Base-by-base conservation (phyloP, 2,329 filamentous ascomycete species). In the Beauveria varroae region DNA sequence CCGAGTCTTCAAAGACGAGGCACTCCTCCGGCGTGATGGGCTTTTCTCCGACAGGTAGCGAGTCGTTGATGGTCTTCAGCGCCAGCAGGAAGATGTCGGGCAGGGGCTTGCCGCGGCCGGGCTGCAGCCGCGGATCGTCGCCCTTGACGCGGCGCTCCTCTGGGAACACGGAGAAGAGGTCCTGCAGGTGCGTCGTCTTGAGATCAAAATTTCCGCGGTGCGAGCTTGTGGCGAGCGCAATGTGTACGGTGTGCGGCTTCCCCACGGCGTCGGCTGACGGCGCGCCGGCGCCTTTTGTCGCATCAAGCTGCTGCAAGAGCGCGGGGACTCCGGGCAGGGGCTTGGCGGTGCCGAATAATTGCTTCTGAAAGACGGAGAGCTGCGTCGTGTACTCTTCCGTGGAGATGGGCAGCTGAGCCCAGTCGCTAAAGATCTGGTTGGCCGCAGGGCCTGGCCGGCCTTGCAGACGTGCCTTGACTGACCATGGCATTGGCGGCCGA, bases 21-120 rank as follows among this genome's bases (percentile, higher is more conserved):
- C 95, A 98, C 74, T 98, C 93, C 66, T 90, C 89, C 0, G 92
- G 91, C 59, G 72, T 79, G 64, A 99, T 87, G 63, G 83, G 77
- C 65, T 81, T 77, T 57, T 88, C 86, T 44, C 84, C 85, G 3
- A 80, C 75, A 0, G 79, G 77, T 7, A 96, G 78, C 18, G 85
- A 85, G 49, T 84, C 83, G 74, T 99, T 99, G 72, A 99, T 88
- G 3, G 87, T 90, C 74, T 89, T 80, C 60, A 99, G 78, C 0
- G 95, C 93, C 1, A 98, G 79, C 9, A 96, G 77, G 74, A 96
- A 98, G 67, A 99, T 99, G 75, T 99, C 93, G 0, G 93, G 95
- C 37, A 93, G 82, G 0, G 95, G 95, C 76, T 99, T 99, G 14
- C 95, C 95, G n/a, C 91, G 79, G 0, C 93, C 93, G 3, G 81